These are phyloP conservation scores for Trichoderma gracile DNA, from an alignment of 2,329 filamentous ascomycete species.

Conservation along the genomic window DNA sequence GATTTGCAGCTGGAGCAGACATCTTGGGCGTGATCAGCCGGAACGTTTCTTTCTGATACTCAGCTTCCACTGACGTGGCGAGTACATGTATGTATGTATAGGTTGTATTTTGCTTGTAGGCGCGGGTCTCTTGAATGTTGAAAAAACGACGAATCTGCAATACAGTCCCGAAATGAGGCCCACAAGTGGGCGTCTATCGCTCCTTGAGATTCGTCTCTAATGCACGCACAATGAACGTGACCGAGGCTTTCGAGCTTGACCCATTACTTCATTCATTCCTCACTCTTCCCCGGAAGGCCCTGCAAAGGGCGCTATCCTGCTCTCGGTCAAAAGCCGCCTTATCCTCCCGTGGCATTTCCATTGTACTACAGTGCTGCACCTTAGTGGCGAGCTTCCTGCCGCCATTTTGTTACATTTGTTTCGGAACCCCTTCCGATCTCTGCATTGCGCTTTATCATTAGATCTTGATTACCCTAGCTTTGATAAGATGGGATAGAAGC, in stretches of 20 bases:
- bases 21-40: not conserved
- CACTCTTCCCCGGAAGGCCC: conserved; percentile 1
- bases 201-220: not conserved
- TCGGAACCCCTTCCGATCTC: conserved; percentile 28
- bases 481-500: conserved; percentile 28
- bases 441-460: conserved; percentile 26
- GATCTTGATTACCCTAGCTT: conserved; percentile 25
- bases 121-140: too few relatives aligned
- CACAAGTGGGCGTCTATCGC: not conserved
- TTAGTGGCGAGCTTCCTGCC: conserved; percentile 24
- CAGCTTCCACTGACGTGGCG: not conserved
- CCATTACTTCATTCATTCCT: too few relatives aligned
- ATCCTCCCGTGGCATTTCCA: not conserved
- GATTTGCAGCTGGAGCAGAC: conserved; percentile 12
- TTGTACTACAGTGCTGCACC: too few relatives aligned
- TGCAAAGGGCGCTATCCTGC: conserved; percentile 27
- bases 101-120: not conserved
- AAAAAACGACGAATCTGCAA: not conserved
- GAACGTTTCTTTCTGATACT: not conserved
- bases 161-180: not conserved
- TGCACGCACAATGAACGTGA: not conserved
- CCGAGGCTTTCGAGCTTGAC: too few relatives aligned
- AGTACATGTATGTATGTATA: not conserved
- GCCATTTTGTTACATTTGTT: conserved; percentile 28
- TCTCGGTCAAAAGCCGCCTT: conserved; percentile 25